phyloP scores from a whole-genome alignment of 23 red algal species.

The Gracilaria domingensis region DNA sequence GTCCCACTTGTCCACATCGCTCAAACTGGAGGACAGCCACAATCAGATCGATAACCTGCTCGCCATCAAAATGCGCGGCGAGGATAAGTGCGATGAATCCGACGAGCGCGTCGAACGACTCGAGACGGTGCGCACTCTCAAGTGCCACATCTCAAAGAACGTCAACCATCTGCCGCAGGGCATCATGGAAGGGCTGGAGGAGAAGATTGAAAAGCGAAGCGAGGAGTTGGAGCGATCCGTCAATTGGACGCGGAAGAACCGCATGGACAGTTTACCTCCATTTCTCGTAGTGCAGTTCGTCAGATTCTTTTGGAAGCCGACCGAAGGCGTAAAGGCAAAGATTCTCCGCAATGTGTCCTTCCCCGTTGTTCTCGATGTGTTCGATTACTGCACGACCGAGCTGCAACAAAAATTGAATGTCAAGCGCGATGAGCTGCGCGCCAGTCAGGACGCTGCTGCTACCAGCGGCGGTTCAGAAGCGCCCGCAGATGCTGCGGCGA shows the following conservation, averaged over 20 bases:
- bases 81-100: conserved; percentile 81
- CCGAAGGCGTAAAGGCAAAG: conserved; percentile 96
- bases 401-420: conserved; percentile 72
- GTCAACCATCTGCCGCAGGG: conserved; percentile 89
- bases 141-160: conserved; percentile 87
- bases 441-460: not conserved
- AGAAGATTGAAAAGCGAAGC: conserved; percentile 83
- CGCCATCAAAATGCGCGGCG: conserved; percentile 63
- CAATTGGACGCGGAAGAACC: conserved; percentile 72
- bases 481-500: not conserved
- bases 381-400: conserved; percentile 84
- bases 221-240: conserved; percentile 63
- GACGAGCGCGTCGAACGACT: conserved; percentile 47
- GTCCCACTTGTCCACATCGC: conserved; percentile 38
- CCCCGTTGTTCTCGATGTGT: conserved; percentile 82
- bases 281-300: conserved; percentile 95
- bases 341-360: conserved; percentile 95
- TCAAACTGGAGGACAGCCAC: conserved; percentile 1
- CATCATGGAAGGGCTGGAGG: conserved; percentile 80
- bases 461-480: not conserved
- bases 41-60: conserved; percentile 89
- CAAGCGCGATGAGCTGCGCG: conserved; percentile 40
- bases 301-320: conserved; percentile 99
- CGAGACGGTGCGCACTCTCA: conserved; percentile 74
- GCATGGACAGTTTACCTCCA: conserved; percentile 82